phyloP scores from a whole-genome alignment of 805 yeast species.

The Blastobotrys peoriensis region DNA sequence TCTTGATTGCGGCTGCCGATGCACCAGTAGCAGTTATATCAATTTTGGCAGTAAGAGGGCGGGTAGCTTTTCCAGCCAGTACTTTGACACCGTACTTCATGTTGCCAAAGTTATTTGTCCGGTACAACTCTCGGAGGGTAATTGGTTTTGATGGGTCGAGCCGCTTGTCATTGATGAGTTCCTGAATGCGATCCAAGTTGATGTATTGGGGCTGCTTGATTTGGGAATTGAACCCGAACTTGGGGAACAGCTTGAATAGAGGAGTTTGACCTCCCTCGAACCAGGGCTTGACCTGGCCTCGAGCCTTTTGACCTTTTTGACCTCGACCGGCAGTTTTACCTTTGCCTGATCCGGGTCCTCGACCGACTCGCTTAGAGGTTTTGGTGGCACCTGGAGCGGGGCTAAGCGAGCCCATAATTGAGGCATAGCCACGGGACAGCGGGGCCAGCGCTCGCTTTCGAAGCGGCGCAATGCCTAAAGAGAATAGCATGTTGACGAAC shows the following conservation, averaged over 20 bases:
- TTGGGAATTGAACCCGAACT: conserved; percentile 59
- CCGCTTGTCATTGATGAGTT: conserved; percentile 63
- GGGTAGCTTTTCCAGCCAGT: conserved; percentile 52
- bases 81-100: conserved; percentile 77
- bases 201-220: conserved; percentile 38
- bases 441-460: background rate
- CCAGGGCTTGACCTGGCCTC: conserved; percentile 85
- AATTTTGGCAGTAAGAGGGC: conserved; percentile 47
- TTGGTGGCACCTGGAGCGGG: conserved; percentile 31
- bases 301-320: conserved; percentile 97
- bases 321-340: conserved; percentile 98
- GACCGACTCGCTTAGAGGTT: conserved; percentile 63
- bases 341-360: conserved; percentile 83
- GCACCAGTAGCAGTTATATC: conserved; percentile 81
- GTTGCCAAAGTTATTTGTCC: conserved; percentile 66
- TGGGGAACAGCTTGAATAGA: conserved; percentile 74
- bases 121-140: conserved; percentile 70
- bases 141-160: conserved; percentile 47
- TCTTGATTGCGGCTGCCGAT: conserved; percentile 61
- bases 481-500: no score
- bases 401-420: conserved; percentile 21
- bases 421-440: conserved; percentile 2
- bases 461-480: no score
- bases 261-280: conserved; percentile 99
- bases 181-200: conserved; percentile 63